Evolutionary conservation across 108 stramenopile species (phyloP).

Genomic region (Parmales sp.): DNA sequence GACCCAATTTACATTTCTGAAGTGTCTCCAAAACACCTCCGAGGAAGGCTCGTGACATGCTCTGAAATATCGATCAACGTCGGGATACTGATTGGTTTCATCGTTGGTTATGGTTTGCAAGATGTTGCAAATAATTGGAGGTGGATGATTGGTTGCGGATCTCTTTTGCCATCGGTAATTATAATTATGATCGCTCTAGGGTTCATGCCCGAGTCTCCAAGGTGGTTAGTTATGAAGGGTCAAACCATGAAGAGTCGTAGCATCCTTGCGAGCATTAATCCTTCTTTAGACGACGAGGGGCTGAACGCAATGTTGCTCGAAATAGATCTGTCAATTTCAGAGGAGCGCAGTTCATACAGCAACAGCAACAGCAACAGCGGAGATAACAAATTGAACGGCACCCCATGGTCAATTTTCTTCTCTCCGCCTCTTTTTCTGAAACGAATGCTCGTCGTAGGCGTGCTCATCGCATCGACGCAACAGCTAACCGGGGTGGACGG

Average conservation of each 20-base stretch:
- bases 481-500: not conserved
- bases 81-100: slow-evolving; percentile 12
- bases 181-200: not conserved
- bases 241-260: not conserved
- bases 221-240: slow-evolving; percentile 7
- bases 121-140: not conserved
- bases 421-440: not conserved
- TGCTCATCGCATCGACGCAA: not conserved
- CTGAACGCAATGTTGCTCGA: not conserved
- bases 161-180: not conserved
- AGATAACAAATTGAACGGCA: too few species aligned
- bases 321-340: not conserved
- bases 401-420: not conserved
- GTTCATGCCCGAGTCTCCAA: slow-evolving; percentile 13
- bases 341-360: too few species aligned
- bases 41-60: slow-evolving; percentile 7
- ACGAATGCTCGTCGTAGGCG: not conserved
- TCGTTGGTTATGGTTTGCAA: not conserved
- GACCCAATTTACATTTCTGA: slow-evolving; percentile 17
- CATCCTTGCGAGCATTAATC: not conserved
- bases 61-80: slow-evolving; percentile 13
- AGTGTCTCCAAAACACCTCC: not conserved
- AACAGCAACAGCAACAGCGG: too few species aligned
- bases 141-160: not conserved
- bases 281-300: not conserved